phyloP scores from a whole-genome alignment of 2,329 filamentous ascomycete species.

The Raffaelea albimanens region DNA sequence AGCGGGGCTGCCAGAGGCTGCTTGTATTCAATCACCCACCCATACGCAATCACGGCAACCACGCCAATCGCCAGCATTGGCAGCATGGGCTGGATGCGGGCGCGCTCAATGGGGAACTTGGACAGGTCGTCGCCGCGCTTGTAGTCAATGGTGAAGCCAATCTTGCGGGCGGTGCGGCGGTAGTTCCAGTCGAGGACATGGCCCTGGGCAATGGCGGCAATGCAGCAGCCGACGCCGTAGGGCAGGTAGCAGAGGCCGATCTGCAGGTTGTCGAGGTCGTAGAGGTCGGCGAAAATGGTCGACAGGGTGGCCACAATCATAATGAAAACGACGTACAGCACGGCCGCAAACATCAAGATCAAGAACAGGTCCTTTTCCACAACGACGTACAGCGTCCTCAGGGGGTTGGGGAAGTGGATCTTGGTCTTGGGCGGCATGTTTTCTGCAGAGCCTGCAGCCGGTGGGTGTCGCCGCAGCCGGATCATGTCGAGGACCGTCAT shows the following conservation, averaged over 20 bases:
- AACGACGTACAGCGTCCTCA: conserved; percentile 43
- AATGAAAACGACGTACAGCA: conserved; percentile 49
- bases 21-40: conserved; percentile 36
- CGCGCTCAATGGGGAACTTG: conserved; percentile 45
- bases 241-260: conserved; percentile 47
- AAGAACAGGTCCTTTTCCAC: conserved; percentile 49
- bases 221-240: conserved; percentile 39
- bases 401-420: conserved; percentile 45
- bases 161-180: conserved; percentile 50
- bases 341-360: conserved; percentile 40
- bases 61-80: conserved; percentile 46
- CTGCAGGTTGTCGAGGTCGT: conserved; percentile 39
- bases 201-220: conserved; percentile 45
- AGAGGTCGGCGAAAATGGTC: conserved; percentile 40
- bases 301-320: conserved; percentile 42
- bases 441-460: conserved; percentile 13
- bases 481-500: conserved; percentile 44
- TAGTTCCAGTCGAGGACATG: conserved; percentile 60
- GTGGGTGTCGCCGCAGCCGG: conserved; percentile 23
- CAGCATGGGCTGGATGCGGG: conserved; percentile 43
- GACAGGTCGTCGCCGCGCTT: conserved; percentile 44
- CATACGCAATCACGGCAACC: conserved; percentile 43
- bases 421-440: conserved; percentile 24
- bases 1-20: conserved; percentile 43
- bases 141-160: conserved; percentile 51